Evolutionary conservation across 1,284 basidiomycete genomes (phyloP).

Genomic region (Cerioporus squamosus): DNA sequence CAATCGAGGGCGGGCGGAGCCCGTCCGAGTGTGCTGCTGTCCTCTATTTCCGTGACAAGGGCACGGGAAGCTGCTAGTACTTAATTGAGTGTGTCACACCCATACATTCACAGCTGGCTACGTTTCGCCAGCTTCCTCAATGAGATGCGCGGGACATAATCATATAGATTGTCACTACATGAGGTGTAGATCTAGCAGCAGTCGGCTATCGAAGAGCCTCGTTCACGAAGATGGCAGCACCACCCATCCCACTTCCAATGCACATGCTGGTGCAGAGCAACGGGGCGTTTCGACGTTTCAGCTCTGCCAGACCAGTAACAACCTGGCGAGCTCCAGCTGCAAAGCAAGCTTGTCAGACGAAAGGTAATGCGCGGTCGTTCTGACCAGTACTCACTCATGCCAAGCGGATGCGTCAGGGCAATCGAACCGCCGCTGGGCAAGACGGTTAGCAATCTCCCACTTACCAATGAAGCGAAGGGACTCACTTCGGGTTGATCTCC

Average conservation of each 20-base stretch:
- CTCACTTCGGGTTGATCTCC: slow-evolving; percentile 87
- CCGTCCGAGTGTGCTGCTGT: too few relatives aligned
- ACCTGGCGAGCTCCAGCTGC: slow-evolving; percentile 63
- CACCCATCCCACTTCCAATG: slow-evolving; percentile 88
- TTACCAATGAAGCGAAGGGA: background rate
- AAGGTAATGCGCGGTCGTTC: background rate
- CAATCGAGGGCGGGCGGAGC: too few relatives aligned
- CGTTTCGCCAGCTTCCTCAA: too few relatives aligned
- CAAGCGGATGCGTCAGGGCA: slow-evolving; percentile 80
- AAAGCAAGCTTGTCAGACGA: slow-evolving; percentile 26
- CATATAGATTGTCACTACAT: too few relatives aligned
- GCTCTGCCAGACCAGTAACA: slow-evolving; percentile 82
- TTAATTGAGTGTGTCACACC: too few relatives aligned
- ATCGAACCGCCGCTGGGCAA: slow-evolving; percentile 77
- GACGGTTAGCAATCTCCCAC: background rate
- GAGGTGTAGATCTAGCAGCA: background rate
- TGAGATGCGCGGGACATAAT: too few relatives aligned
- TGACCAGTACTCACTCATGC: slow-evolving; percentile 69
- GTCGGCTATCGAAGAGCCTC: slow-evolving; percentile 46
- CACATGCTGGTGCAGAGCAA: slow-evolving; percentile 88
- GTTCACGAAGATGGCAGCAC: slow-evolving; percentile 82
- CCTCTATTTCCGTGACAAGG: too few relatives aligned
- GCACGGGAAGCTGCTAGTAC: too few relatives aligned
- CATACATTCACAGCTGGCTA: too few relatives aligned
- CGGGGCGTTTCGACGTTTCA: slow-evolving; percentile 67